phyloP scores from a whole-genome alignment of 345 rosid genomes.

The Adansonia digitata region DNA sequence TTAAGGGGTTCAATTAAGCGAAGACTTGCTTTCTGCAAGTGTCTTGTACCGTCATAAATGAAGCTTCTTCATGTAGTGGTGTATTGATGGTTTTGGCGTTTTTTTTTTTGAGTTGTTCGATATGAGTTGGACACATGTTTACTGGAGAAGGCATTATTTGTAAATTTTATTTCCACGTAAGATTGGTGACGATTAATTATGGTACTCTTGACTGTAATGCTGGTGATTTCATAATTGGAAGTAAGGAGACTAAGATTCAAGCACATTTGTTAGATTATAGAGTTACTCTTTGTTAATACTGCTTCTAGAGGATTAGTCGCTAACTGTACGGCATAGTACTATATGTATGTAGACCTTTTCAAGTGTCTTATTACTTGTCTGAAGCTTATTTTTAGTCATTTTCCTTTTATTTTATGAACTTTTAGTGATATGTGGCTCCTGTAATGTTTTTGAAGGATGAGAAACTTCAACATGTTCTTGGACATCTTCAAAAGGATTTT shows the following conservation, averaged over 20 bases:
- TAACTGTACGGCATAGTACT: not conserved
- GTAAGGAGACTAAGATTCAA: not conserved
- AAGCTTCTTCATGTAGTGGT: not conserved
- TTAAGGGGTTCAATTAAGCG: not conserved
- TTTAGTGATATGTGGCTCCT: conserved; percentile 10
- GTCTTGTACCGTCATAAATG: not conserved
- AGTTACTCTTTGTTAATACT: not conserved
- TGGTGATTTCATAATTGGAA: not conserved
- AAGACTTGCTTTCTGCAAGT: not conserved
- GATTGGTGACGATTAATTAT: not conserved
- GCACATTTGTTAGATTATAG: not conserved
- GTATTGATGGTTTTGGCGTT: not conserved
- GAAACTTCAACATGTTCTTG: conserved; percentile 81
- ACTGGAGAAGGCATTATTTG: not conserved
- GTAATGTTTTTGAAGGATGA: conserved; percentile 58
- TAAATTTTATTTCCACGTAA: not conserved
- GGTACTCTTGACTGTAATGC: conserved; percentile 9
- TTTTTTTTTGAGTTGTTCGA: not conserved
- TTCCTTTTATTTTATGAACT: not conserved
- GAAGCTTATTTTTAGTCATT: not conserved
- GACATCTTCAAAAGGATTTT: conserved; percentile 92
- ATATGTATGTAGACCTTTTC: not conserved
- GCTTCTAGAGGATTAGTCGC: conserved; percentile 9
- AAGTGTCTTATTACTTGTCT: not conserved
- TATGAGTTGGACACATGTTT: not conserved